Conservation (phyloP, 2,329 filamentous ascomycete genomes). For the Phialemoniopsis sp. region DNA sequence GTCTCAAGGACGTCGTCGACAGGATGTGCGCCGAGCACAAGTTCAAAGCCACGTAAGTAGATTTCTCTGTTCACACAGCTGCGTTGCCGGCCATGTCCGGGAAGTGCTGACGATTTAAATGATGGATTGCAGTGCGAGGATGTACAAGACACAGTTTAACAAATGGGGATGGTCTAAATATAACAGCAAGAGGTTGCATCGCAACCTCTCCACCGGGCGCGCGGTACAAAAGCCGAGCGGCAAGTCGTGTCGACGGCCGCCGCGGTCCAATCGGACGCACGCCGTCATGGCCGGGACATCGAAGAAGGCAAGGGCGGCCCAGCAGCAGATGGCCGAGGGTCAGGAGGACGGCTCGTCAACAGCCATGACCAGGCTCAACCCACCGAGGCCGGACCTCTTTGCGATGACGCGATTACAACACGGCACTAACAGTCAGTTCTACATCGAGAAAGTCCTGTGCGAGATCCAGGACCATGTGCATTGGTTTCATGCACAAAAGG, state of each 20-base stretch:
- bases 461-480: slow-evolving; percentile 11
- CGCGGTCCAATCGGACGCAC: slow-evolving; percentile 1
- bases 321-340: not conserved
- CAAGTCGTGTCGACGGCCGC: slow-evolving; percentile 10
- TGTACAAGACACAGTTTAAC: slow-evolving; percentile 13
- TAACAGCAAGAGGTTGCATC: slow-evolving; percentile 10
- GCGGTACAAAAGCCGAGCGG: slow-evolving; percentile 10
- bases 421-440: slow-evolving; percentile 5
- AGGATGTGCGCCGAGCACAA: slow-evolving; percentile 6
- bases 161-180: slow-evolving; percentile 12
- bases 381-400: not conserved
- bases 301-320: not conserved
- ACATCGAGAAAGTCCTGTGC: slow-evolving; percentile 9
- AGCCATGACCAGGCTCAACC: not conserved
- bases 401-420: slow-evolving; percentile 3
- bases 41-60: slow-evolving; percentile 10
- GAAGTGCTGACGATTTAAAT: no score
- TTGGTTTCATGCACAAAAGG: slow-evolving; percentile 9
- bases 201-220: slow-evolving; percentile 9
- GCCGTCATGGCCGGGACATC: not conserved
- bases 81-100: no score
- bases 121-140: slow-evolving; percentile 7
- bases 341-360: not conserved
- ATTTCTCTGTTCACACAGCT: not conserved
- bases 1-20: slow-evolving; percentile 10